These are phyloP conservation scores for Bremia lactucae DNA, from an alignment of 352 stramenopile species.

Conservation along the genomic window DNA sequence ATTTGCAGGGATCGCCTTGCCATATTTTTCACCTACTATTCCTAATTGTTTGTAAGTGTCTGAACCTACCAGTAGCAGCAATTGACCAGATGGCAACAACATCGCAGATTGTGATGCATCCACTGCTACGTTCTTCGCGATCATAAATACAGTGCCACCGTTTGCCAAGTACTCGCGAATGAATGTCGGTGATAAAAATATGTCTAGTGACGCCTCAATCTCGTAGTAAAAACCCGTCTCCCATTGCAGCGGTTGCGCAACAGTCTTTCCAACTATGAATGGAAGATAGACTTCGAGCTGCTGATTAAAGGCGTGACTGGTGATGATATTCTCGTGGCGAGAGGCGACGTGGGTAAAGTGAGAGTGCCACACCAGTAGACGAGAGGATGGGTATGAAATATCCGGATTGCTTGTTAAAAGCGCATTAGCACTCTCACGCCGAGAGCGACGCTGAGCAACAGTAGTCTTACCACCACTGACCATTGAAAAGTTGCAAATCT, in stretches of 20 bases:
- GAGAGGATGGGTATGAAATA: slow-evolving; percentile 19
- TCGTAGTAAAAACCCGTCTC: slow-evolving; percentile 81
- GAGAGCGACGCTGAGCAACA: too few species aligned
- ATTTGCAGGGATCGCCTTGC: slow-evolving; percentile 16
- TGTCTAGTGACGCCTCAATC: slow-evolving; percentile 31
- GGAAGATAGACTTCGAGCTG: slow-evolving; percentile 65
- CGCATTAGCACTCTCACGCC: slow-evolving; percentile 1
- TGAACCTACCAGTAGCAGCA: slow-evolving; percentile 54
- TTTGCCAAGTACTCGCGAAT: slow-evolving; percentile 46
- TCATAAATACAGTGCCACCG: slow-evolving; percentile 47
- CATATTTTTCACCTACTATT: slow-evolving; percentile 56
- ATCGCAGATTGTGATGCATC: slow-evolving; percentile 44
- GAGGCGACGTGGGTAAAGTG: slow-evolving; percentile 30
- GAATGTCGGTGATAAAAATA: slow-evolving; percentile 53
- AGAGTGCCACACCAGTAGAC: slow-evolving; percentile 62
- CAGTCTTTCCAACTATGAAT: slow-evolving; percentile 11
- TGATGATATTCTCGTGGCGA: slow-evolving; percentile 33
- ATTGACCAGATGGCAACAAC: slow-evolving; percentile 52
- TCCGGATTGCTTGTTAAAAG: slow-evolving; percentile 7
- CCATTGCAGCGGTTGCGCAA: slow-evolving; percentile 53
- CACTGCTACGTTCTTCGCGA: slow-evolving; percentile 65
- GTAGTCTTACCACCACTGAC: too few species aligned
- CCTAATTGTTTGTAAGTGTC: slow-evolving; percentile 65
- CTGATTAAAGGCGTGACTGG: slow-evolving; percentile 45
- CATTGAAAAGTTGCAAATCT: too few species aligned